Evolutionary conservation across 257 asterid genomes (phyloP).

Genomic region (Solanum ossicruentum): DNA sequence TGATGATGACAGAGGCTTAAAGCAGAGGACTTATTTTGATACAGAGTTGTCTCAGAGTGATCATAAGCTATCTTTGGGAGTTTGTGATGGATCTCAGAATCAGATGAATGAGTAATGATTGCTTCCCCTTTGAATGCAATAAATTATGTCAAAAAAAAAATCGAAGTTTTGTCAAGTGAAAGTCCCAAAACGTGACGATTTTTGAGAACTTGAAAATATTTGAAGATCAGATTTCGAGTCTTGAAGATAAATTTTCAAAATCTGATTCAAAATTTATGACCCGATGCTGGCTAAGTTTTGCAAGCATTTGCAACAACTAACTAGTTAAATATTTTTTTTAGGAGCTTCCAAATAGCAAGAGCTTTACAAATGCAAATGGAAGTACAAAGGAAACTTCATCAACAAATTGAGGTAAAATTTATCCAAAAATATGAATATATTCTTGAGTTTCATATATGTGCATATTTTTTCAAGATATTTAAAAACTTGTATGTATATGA

Average conservation of each 20-base stretch:
- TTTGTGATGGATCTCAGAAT: constrained; percentile 30
- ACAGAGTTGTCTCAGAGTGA: constrained; percentile 27
- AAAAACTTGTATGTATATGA: not conserved
- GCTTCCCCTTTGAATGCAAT: not conserved
- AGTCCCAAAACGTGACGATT: not conserved
- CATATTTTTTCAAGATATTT: not conserved
- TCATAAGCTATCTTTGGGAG: constrained; percentile 16
- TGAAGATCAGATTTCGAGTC: not conserved
- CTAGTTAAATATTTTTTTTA: constrained; percentile 8
- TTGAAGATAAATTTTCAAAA: not conserved
- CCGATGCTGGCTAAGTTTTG: not conserved
- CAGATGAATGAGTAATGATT: constrained; percentile 54
- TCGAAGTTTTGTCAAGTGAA: not conserved
- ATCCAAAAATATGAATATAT: not conserved
- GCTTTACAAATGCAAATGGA: constrained; percentile 86
- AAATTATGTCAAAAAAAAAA: not conserved
- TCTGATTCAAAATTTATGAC: not conserved
- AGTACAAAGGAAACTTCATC: constrained; percentile 77
- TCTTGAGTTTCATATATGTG: not conserved
- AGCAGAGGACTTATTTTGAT: constrained; percentile 3
- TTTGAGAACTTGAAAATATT: not conserved
- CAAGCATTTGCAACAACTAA: not conserved
- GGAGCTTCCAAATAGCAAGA: constrained; percentile 38
- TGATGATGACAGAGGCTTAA: not conserved
- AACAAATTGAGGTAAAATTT: constrained; percentile 68